These are phyloP conservation scores for Alternaria sp. DNA, from an alignment of 2,329 filamentous ascomycete genomes.

Conservation along the genomic window DNA sequence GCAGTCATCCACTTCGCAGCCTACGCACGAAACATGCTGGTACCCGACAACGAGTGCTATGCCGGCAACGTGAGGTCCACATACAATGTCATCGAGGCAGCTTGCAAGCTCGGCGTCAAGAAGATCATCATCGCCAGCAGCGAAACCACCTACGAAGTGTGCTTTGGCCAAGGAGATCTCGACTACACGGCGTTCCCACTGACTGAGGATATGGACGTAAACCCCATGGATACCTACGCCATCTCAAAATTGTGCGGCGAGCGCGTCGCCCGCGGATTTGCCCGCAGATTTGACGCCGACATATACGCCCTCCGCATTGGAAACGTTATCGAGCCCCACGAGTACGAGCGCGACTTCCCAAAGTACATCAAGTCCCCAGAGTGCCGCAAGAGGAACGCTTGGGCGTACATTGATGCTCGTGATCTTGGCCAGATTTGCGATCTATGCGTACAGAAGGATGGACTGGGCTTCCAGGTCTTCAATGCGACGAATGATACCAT, in stretches of 20 bases:
- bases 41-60: constrained; percentile 67
- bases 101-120: constrained; percentile 65
- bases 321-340: constrained; percentile 67
- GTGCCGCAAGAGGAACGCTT: constrained; percentile 63
- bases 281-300: constrained; percentile 61
- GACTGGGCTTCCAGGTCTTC: constrained; percentile 68
- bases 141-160: constrained; percentile 68
- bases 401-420: constrained; percentile 68
- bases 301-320: constrained; percentile 68
- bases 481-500: constrained; percentile 70
- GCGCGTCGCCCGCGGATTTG: constrained; percentile 63
- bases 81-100: constrained; percentile 69
- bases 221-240: constrained; percentile 68
- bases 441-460: constrained; percentile 59
- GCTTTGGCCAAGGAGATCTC: constrained; percentile 65
- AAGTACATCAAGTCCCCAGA: constrained; percentile 59
- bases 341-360: constrained; percentile 63
- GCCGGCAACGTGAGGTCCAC: constrained; percentile 61
- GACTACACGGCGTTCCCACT: constrained; percentile 66
- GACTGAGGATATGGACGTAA: constrained; percentile 64
- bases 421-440: constrained; percentile 69
- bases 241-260: constrained; percentile 67
- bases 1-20: constrained; percentile 69
- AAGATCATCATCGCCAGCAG: constrained; percentile 68
- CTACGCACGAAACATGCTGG: constrained; percentile 65